A percentile compares a stretch with the other conserved stretches of the same genome.
phyloP scores from a whole-genome alignment of 2,329 filamentous ascomycete species.

The Dothistroma pini region DNA sequence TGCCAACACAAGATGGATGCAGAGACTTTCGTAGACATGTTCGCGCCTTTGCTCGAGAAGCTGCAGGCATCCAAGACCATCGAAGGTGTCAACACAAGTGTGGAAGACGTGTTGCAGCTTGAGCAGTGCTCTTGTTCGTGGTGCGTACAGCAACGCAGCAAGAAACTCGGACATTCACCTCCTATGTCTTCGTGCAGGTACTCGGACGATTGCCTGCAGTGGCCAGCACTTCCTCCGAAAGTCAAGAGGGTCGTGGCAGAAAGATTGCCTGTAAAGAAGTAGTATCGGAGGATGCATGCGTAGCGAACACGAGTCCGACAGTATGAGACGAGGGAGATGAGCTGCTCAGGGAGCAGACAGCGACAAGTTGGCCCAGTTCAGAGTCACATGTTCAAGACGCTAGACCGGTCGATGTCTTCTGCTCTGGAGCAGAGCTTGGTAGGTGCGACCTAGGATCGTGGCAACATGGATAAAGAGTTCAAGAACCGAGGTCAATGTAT shows the following conservation, averaged over 20 bases:
- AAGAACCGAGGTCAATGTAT: neutral
- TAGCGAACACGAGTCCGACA: neutral
- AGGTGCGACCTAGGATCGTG: neutral
- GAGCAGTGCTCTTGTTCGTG: neutral
- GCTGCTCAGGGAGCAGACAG: too few species aligned
- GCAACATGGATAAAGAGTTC: too few species aligned
- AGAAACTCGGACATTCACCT: too few species aligned
- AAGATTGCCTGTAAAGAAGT: neutral
- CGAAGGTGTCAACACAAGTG: neutral
- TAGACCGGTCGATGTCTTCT: too few species aligned
- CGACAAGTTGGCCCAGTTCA: too few species aligned
- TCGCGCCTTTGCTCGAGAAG: neutral
- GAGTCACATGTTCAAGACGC: too few species aligned
- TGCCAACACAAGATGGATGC: neutral
- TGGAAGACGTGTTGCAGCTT: neutral
- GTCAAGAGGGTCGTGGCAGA: neutral
- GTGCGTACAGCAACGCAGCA: too few species aligned
- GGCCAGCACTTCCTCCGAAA: neutral
- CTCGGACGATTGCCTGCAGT: neutral
- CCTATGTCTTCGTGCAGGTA: neutral
- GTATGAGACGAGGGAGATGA: too few species aligned
- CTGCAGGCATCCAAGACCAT: neutral
- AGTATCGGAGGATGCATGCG: too few species aligned
- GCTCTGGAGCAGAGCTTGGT: neutral
- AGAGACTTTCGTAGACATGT: neutral